Percentiles rank a stretch among this genome's conserved stretches.
Conservation (phyloP, 441 rosid species). For the Populus hybrid region DNA sequence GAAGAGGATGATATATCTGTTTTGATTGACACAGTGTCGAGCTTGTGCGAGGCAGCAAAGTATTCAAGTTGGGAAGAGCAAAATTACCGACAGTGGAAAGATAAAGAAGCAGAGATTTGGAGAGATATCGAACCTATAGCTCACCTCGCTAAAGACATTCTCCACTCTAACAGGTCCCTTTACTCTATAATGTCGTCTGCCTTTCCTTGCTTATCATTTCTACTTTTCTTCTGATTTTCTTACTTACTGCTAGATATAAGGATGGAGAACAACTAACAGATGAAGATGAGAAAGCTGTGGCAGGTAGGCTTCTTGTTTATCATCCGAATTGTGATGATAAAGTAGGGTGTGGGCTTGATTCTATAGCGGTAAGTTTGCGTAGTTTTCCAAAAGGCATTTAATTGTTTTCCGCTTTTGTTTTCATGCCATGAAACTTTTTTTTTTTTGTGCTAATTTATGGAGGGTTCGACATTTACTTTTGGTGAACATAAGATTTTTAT, state of each 20-base stretch:
- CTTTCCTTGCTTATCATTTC: neutral
- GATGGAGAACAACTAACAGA: constrained; percentile 60
- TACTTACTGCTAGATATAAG: constrained; percentile 44
- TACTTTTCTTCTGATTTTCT: neutral
- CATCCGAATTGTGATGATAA: constrained; percentile 81
- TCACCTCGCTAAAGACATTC: constrained; percentile 60
- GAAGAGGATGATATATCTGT: constrained; percentile 35
- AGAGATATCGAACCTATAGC: constrained; percentile 51
- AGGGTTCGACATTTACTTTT: neutral
- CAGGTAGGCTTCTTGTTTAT: constrained; percentile 65
- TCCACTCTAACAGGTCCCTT: constrained; percentile 65
- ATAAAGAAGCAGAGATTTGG: constrained; percentile 65
- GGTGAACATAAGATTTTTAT: neutral
- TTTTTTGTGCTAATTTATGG: neutral
- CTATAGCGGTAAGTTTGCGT: constrained; percentile 51
- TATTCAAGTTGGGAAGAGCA: constrained; percentile 47
- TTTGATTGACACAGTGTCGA: constrained; percentile 17
- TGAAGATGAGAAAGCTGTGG: constrained; percentile 57
- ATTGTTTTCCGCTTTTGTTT: neutral
- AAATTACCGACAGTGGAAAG: constrained; percentile 70
- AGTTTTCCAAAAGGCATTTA: neutral
- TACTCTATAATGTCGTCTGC: neutral
- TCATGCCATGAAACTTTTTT: neutral
- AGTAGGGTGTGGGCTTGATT: constrained; percentile 79
- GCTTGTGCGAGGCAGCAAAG: constrained; percentile 32